These are phyloP conservation scores for Penicillium sp. DNA, from an alignment of 2,329 filamentous ascomycete species.

Conservation along the genomic window DNA sequence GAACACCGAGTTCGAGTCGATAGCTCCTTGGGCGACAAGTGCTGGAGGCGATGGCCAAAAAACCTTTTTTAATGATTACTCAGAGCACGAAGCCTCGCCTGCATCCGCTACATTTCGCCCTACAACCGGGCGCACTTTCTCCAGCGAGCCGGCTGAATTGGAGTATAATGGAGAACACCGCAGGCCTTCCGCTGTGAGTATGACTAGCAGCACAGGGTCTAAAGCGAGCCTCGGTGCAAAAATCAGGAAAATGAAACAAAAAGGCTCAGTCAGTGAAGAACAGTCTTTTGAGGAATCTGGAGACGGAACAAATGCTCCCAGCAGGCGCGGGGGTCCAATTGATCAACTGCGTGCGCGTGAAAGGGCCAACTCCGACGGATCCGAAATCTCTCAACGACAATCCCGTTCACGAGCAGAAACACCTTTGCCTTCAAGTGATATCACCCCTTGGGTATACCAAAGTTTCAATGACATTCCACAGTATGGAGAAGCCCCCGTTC, in stretches of 20 bases:
- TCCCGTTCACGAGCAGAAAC: constrained; percentile 72
- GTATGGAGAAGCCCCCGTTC: constrained; percentile 77
- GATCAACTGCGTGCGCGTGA: constrained; percentile 67
- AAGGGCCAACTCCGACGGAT: constrained; percentile 79
- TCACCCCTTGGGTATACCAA: constrained; percentile 97
- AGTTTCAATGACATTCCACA: constrained; percentile 77
- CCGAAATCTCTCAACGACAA: constrained; percentile 71
- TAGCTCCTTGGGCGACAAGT: constrained; percentile 37
- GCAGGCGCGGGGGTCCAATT: constrained; percentile 35
- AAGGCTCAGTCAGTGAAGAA: constrained; percentile 92
- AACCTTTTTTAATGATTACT: constrained; percentile 44
- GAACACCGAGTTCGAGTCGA: constrained; percentile 27
- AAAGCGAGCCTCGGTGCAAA: constrained; percentile 72
- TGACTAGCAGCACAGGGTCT: constrained; percentile 85
- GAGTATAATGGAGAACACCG: constrained; percentile 72
- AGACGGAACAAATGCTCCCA: constrained; percentile 53
- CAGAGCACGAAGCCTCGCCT: constrained; percentile 55
- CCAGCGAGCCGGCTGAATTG: constrained; percentile 65
- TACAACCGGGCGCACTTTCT: constrained; percentile 55
- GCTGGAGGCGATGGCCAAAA: constrained; percentile 33
- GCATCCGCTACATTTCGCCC: constrained; percentile 72
- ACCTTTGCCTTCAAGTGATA: constrained; percentile 86
- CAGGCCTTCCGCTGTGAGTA: constrained; percentile 84
- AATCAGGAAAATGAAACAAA: constrained; percentile 79
- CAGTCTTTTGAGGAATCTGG: constrained; percentile 72